These are phyloP conservation scores for Penicillium thymicola DNA, from an alignment of 2,329 filamentous ascomycete genomes.

Conservation along the genomic window DNA sequence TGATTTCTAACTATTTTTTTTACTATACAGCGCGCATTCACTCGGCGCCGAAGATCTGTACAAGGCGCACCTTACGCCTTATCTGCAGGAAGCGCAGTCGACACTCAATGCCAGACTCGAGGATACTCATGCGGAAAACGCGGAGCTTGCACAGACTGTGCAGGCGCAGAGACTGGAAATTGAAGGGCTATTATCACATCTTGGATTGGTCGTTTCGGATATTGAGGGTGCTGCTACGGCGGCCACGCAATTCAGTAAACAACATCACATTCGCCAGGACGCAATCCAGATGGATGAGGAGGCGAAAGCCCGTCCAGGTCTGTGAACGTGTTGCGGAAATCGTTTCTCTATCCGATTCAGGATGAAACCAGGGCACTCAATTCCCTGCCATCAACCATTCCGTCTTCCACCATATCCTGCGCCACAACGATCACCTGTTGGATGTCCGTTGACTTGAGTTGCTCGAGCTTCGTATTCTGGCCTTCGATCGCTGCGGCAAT, in stretches of 20 bases:
- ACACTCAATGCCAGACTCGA: conserved; percentile 51
- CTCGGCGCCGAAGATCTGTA: conserved; percentile 56
- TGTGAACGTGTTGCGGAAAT: conserved; percentile 18
- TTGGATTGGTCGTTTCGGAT: conserved; percentile 57
- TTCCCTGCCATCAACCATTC: conserved; percentile 41
- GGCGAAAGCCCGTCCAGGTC: conserved; percentile 29
- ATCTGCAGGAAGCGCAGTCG: conserved; percentile 51
- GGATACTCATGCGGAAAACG: conserved; percentile 52
- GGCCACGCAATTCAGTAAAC: conserved; percentile 38
- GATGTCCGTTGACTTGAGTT: conserved; percentile 33
- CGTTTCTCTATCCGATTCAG: conserved; percentile 17
- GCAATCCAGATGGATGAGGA: conserved; percentile 46
- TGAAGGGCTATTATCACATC: conserved; percentile 50
- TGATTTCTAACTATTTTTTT: not conserved
- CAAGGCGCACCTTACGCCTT: conserved; percentile 57
- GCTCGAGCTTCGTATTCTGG: conserved; percentile 39
- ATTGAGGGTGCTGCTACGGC: conserved; percentile 51
- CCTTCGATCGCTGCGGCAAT: conserved; percentile 47
- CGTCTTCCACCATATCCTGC: conserved; percentile 54
- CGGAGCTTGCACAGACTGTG: conserved; percentile 51
- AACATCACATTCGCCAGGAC: conserved; percentile 41
- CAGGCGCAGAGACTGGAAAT: conserved; percentile 57
- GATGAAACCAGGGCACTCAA: conserved; percentile 35
- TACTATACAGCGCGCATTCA: conserved; percentile 52
- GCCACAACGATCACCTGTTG: conserved; percentile 44